A percentile compares a stretch with the other conserved stretches of the same genome.
Evolutionary conservation across 1,139 yeast species (phyloP).

Genomic region (Yamadazyma mexicana): DNA sequence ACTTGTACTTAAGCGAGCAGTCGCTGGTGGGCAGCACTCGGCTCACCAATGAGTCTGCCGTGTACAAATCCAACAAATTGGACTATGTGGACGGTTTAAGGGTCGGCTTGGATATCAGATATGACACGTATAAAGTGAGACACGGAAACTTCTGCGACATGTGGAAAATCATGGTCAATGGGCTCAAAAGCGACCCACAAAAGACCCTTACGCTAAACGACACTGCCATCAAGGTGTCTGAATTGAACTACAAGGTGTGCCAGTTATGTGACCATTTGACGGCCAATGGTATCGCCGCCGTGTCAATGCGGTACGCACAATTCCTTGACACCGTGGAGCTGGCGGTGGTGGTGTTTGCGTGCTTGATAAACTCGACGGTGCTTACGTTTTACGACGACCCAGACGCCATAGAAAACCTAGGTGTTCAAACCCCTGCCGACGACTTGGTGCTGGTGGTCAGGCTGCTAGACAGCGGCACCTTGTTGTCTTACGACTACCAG

Average conservation of each 20-base stretch:
- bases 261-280: constrained; percentile 18
- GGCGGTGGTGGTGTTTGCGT: constrained; percentile 27
- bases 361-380: constrained; percentile 30
- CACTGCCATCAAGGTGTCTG: constrained; percentile 16
- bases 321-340: constrained; percentile 19
- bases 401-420: constrained; percentile 7
- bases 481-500: constrained; percentile 23
- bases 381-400: constrained; percentile 21
- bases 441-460: background rate
- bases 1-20: constrained; percentile 59
- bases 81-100: constrained; percentile 62
- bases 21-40: constrained; percentile 58
- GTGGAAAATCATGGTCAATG: constrained; percentile 47
- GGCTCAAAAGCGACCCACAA: constrained; percentile 14
- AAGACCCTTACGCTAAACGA: constrained; percentile 20
- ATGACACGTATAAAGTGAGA: constrained; percentile 59
- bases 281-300: constrained; percentile 12
- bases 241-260: constrained; percentile 27
- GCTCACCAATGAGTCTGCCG: constrained; percentile 58
- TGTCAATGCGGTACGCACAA: constrained; percentile 19
- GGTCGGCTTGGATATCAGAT: constrained; percentile 64
- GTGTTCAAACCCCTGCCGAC: constrained; percentile 1
- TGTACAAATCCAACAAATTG: constrained; percentile 62
- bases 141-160: constrained; percentile 70
- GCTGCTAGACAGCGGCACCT: constrained; percentile 4